These are phyloP conservation scores for Phaffia tasmanica DNA, from an alignment of 768 basidiomycete genomes.

Conservation along the genomic window DNA sequence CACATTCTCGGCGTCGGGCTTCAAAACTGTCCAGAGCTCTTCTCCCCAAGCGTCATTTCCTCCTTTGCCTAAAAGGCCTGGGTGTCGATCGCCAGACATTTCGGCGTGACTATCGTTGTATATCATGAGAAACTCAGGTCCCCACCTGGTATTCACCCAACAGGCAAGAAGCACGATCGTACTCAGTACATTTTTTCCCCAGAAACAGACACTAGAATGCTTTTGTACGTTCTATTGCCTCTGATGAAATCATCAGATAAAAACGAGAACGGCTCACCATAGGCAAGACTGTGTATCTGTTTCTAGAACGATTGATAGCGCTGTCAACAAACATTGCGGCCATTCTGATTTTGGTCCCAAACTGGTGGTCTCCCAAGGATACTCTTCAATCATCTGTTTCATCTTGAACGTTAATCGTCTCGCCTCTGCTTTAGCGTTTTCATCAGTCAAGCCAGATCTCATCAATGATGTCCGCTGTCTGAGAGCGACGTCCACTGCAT, in stretches of 20 bases:
- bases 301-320: neutral
- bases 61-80: neutral
- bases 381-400: slow-evolving; percentile 4
- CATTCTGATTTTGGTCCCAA: slow-evolving; percentile 12
- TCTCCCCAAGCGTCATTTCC: neutral
- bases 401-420: slow-evolving; percentile 9
- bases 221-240: neutral
- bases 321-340: slow-evolving; percentile 14
- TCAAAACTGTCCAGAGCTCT: neutral
- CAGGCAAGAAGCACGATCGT: neutral
- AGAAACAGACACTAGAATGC: too few relatives aligned
- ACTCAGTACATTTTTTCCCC: neutral
- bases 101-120: neutral
- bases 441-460: neutral
- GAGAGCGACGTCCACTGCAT: neutral
- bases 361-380: slow-evolving; percentile 15
- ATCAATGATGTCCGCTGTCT: neutral
- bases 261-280: too few relatives aligned
- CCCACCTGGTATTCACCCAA: slow-evolving; percentile 10
- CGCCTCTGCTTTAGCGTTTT: neutral
- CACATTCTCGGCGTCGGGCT: neutral
- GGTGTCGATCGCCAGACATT: neutral
- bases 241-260: too few relatives aligned
- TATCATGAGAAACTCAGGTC: slow-evolving; percentile 12
- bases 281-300: too few relatives aligned